These are phyloP conservation scores for Limonium bicolor DNA, from an alignment of 148 eudicot species.

Conservation along the genomic window DNA sequence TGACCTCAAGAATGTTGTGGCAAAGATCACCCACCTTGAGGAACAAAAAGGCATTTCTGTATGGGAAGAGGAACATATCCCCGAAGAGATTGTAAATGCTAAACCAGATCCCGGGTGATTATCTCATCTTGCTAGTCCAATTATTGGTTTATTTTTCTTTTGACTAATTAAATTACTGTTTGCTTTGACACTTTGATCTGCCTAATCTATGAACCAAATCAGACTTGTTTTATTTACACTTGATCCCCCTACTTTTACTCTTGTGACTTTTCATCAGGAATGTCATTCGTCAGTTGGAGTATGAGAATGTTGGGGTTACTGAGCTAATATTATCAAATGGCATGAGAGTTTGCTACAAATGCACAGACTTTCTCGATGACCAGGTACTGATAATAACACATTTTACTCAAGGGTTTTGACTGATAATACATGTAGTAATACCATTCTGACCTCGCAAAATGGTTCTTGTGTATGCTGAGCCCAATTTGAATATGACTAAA, in stretches of 20 bases:
- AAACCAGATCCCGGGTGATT: slow-evolving; percentile 64
- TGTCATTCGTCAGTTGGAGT: slow-evolving; percentile 42
- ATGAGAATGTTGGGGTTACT: slow-evolving; percentile 49
- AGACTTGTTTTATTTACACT: no score
- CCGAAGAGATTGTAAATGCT: slow-evolving; percentile 57
- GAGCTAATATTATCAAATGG: slow-evolving; percentile 77
- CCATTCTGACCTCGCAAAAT: no score
- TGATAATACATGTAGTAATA: no score
- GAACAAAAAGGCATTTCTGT: slow-evolving; percentile 19
- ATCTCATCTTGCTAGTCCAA: background rate
- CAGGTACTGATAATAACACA: no score
- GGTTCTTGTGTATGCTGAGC: no score
- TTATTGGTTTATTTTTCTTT: background rate
- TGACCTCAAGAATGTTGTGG: slow-evolving; percentile 28
- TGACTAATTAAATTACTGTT: no score
- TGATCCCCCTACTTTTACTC: no score
- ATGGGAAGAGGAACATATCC: slow-evolving; percentile 77
- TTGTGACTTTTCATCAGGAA: no score
- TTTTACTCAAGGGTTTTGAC: no score
- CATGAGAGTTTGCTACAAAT: slow-evolving; percentile 79
- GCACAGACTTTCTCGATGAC: slow-evolving; percentile 79
- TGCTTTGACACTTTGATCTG: no score
- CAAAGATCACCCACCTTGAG: slow-evolving; percentile 38
- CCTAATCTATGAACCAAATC: no score
- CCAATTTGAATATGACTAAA: no score